Evolutionary conservation across 805 yeast species (phyloP).

Genomic region (Saccharomycopsis olivae): DNA sequence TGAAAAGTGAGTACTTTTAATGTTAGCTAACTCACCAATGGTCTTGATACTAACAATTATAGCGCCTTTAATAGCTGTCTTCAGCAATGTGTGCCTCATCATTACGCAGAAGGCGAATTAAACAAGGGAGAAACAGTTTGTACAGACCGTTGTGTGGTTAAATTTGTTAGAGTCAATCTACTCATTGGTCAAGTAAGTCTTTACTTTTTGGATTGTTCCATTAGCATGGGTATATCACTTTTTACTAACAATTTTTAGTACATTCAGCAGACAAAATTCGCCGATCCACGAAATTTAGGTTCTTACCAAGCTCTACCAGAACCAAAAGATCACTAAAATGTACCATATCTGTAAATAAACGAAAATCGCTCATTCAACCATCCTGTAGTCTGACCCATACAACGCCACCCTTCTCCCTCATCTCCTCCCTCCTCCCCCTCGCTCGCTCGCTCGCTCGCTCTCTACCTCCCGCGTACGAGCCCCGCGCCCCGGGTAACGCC

Average conservation of each 20-base stretch:
- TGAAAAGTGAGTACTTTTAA: slow-evolving; percentile 31
- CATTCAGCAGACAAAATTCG: background rate
- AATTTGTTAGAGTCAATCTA: slow-evolving; percentile 30
- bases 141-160: slow-evolving; percentile 76
- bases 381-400: too few species aligned
- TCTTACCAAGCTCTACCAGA: background rate
- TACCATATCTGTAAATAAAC: too few species aligned
- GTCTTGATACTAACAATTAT: too few species aligned
- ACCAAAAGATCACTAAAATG: too few species aligned
- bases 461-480: too few species aligned
- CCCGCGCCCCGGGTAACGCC: too few species aligned
- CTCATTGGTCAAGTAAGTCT: background rate
- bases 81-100: slow-evolving; percentile 70
- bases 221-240: background rate
- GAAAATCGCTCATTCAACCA: too few species aligned
- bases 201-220: background rate
- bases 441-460: too few species aligned
- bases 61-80: slow-evolving; percentile 51
- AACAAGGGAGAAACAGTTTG: slow-evolving; percentile 79
- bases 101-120: slow-evolving; percentile 72
- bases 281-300: background rate
- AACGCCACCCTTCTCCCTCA: too few species aligned
- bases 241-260: too few species aligned
- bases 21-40: too few species aligned
- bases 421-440: too few species aligned